phyloP scores from a whole-genome alignment of 2,329 filamentous ascomycete species.

The Aspergillus ruber region DNA sequence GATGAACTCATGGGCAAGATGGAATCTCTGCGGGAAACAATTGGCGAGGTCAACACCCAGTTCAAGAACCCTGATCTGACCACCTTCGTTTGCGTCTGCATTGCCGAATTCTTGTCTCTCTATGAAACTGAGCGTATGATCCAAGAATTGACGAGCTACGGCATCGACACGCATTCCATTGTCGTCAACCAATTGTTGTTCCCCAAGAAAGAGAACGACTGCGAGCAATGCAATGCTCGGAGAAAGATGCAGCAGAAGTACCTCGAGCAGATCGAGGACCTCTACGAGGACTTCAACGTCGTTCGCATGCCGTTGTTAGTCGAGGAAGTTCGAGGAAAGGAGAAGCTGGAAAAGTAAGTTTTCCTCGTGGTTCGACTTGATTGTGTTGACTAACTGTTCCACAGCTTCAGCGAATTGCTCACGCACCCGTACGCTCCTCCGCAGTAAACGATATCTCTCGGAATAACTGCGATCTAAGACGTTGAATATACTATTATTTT shows the following conservation, averaged over 20 bases:
- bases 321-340: conserved; percentile 92
- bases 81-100: conserved; percentile 97
- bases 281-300: conserved; percentile 98
- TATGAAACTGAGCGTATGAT: conserved; percentile 99
- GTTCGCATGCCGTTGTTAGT: conserved; percentile 96
- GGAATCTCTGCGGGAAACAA: conserved; percentile 86
- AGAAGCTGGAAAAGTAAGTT: conserved; percentile 72
- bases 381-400: conserved; percentile 10
- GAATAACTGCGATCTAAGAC: conserved; percentile 9
- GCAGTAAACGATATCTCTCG: conserved; percentile 23
- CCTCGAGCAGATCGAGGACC: conserved; percentile 93
- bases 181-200: conserved; percentile 98
- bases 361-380: background rate
- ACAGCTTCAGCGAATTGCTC: conserved; percentile 46
- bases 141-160: conserved; percentile 86
- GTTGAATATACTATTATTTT: conserved; percentile 13
- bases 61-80: conserved; percentile 96
- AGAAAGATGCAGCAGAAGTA: conserved; percentile 99
- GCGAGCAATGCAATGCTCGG: conserved; percentile 90
- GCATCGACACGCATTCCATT: conserved; percentile 94
- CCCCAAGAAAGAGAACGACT: conserved; percentile 74
- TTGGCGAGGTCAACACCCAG: conserved; percentile 90
- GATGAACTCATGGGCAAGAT: conserved; percentile 91
- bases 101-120: conserved; percentile 90
- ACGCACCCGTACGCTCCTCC: conserved; percentile 44